A percentile compares a stretch with the other conserved stretches of the same genome.
These are phyloP conservation scores for Geotrichum reessii DNA, from an alignment of 1,139 yeast genomes.

Conservation along the genomic window DNA sequence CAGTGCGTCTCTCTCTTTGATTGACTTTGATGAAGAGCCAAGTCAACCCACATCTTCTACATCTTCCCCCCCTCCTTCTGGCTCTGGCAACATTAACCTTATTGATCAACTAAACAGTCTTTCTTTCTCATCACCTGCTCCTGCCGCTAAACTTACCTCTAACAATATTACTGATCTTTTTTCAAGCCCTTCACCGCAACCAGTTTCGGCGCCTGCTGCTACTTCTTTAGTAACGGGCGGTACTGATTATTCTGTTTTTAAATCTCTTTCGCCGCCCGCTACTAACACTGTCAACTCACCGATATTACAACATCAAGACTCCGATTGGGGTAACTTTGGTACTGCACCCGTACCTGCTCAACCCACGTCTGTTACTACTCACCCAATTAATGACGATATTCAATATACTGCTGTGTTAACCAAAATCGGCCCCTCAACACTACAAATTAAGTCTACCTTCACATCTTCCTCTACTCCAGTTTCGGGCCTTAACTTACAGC, in stretches of 20 bases:
- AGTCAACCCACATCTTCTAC: not conserved
- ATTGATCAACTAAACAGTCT: constrained; percentile 65
- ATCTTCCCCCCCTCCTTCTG: constrained; percentile 13
- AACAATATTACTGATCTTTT: not conserved
- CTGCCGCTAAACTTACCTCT: constrained; percentile 1
- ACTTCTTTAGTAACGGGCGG: constrained; percentile 4
- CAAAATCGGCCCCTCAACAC: constrained; percentile 37
- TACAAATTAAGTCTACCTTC: constrained; percentile 45
- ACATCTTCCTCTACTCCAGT: constrained; percentile 40
- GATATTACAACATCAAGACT: not conserved
- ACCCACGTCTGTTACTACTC: constrained; percentile 9
- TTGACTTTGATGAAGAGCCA: constrained; percentile 67
- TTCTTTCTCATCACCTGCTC: constrained; percentile 10
- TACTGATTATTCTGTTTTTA: constrained; percentile 17
- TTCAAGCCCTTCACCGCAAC: constrained; percentile 14
- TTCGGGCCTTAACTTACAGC: constrained; percentile 55
- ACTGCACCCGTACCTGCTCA: constrained; percentile 33
- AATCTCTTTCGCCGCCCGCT: constrained; percentile 14
- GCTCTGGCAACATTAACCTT: constrained; percentile 51
- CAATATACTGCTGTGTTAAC: constrained; percentile 49
- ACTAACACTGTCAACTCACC: constrained; percentile 4
- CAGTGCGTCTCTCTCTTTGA: constrained; percentile 46
- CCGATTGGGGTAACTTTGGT: constrained; percentile 10
- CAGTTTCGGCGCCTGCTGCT: constrained; percentile 5
- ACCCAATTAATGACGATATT: constrained; percentile 9